Conservation (phyloP, 805 yeast genomes). For the Suhomyces canberraensis region DNA sequence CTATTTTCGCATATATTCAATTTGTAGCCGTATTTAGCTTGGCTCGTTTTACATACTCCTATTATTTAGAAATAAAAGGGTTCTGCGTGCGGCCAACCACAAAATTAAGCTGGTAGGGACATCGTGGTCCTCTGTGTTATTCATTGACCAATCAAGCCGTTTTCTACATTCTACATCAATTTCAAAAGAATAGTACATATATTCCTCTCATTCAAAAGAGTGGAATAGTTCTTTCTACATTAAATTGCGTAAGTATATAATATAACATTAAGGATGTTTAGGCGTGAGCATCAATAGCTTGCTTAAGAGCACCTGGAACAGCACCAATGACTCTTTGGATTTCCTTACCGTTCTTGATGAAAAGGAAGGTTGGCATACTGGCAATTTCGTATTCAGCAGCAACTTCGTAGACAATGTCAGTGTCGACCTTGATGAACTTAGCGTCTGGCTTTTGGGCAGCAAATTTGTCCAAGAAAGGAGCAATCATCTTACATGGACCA, state of each 20-base stretch:
- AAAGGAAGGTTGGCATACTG: slow-evolving; percentile 61
- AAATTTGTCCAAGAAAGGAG: slow-evolving; percentile 87
- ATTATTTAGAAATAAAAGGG: too few relatives aligned
- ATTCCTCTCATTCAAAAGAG: too few relatives aligned
- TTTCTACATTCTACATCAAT: too few relatives aligned
- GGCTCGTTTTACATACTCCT: too few relatives aligned
- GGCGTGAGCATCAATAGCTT: slow-evolving; percentile 53
- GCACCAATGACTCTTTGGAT: slow-evolving; percentile 86
- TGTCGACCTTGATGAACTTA: slow-evolving; percentile 86
- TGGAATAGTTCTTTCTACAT: too few relatives aligned
- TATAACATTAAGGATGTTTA: too few relatives aligned
- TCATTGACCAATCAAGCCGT: too few relatives aligned
- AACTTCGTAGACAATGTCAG: slow-evolving; percentile 75
- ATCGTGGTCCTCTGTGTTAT: too few relatives aligned
- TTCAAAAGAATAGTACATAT: too few relatives aligned
- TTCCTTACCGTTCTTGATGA: slow-evolving; percentile 80
- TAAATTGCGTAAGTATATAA: too few relatives aligned
- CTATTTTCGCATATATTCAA: neutral
- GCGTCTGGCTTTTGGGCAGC: slow-evolving; percentile 62
- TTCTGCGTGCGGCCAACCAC: too few relatives aligned
- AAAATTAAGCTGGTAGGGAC: too few relatives aligned
- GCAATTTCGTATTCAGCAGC: slow-evolving; percentile 62
- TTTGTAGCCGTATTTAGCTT: neutral
- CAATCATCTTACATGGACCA: slow-evolving; percentile 97
- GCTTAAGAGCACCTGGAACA: slow-evolving; percentile 79